Evolutionary conservation across 2,329 filamentous ascomycete genomes (phyloP).

Genomic region (Xenosphaeropsis pyriputrescens): DNA sequence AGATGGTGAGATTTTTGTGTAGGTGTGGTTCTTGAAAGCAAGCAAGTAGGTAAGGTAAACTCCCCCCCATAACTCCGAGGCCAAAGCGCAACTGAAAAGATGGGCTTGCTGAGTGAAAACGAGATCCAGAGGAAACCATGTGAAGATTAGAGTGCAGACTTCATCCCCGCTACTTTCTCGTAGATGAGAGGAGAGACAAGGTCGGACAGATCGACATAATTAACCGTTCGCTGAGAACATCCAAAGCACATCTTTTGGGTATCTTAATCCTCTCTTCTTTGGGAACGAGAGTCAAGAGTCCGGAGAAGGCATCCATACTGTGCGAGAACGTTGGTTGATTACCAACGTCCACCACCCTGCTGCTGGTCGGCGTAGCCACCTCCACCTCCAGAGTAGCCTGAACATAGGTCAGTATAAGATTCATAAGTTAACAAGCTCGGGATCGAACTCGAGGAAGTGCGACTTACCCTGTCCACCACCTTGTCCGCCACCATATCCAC

Average conservation of each 20-base stretch:
- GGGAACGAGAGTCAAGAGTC: no score
- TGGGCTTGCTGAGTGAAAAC: constrained; percentile 13
- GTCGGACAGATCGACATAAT: constrained; percentile 11
- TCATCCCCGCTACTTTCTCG: constrained; percentile 3
- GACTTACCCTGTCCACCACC: constrained; percentile 13
- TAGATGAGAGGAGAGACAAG: no score
- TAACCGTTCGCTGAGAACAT: constrained; percentile 16
- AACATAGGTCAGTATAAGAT: not conserved
- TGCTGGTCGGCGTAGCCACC: constrained; percentile 16
- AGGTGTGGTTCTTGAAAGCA: constrained; percentile 5
- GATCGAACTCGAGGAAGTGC: not conserved
- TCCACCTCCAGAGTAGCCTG: constrained; percentile 15
- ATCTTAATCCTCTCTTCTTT: constrained; percentile 7
- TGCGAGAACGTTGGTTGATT: constrained; percentile 4
- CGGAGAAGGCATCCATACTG: no score
- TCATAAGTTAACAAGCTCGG: not conserved
- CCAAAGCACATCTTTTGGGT: constrained; percentile 17
- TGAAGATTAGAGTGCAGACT: constrained; percentile 8
- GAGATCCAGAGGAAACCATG: constrained; percentile 16
- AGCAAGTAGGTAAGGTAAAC: constrained; percentile 10
- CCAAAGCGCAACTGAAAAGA: constrained; percentile 9
- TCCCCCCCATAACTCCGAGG: constrained; percentile 16
- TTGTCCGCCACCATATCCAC: constrained; percentile 14
- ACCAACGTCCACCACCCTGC: constrained; percentile 11
- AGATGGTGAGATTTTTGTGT: no score